Conservation (phyloP, 202 grass and related monocot genomes). For the Zizania palustris region DNA sequence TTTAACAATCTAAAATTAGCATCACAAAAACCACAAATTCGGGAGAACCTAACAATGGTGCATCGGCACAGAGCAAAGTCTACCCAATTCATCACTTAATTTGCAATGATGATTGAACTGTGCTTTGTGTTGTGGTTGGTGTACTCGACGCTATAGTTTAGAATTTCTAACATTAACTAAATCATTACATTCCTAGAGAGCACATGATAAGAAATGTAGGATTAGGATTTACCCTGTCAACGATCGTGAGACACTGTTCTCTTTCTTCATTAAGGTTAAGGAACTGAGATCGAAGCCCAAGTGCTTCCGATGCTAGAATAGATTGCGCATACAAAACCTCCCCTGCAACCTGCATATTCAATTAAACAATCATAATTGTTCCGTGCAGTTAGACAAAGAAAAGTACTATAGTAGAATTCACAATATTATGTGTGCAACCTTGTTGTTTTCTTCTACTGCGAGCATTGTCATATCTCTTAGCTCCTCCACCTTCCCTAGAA, state of each 20-base stretch:
- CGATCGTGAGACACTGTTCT: constrained; percentile 45
- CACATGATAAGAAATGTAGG: no score
- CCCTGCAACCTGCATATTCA: constrained; percentile 51
- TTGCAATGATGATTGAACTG: no score
- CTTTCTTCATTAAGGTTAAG: constrained; percentile 61
- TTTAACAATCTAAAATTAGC: no score
- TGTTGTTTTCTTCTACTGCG: constrained; percentile 58
- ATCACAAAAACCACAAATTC: no score
- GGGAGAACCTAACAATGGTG: no score
- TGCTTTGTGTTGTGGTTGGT: no score
- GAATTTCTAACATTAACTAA: no score
- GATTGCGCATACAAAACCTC: constrained; percentile 76
- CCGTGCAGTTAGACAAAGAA: not conserved
- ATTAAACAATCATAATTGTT: not conserved
- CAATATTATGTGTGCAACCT: constrained; percentile 42
- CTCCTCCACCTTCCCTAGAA: constrained; percentile 56
- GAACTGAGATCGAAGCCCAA: constrained; percentile 61
- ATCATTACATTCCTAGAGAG: not conserved
- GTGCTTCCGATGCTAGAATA: constrained; percentile 77
- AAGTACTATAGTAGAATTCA: not conserved
- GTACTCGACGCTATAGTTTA: no score
- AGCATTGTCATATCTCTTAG: constrained; percentile 57
- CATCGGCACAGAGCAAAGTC: no score
- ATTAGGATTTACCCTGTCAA: constrained; percentile 54
- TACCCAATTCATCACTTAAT: no score